A percentile compares a stretch with the other conserved stretches of the same genome.
Conservation (phyloP, 768 basidiomycete genomes). For the Mycena haematopus region DNA sequence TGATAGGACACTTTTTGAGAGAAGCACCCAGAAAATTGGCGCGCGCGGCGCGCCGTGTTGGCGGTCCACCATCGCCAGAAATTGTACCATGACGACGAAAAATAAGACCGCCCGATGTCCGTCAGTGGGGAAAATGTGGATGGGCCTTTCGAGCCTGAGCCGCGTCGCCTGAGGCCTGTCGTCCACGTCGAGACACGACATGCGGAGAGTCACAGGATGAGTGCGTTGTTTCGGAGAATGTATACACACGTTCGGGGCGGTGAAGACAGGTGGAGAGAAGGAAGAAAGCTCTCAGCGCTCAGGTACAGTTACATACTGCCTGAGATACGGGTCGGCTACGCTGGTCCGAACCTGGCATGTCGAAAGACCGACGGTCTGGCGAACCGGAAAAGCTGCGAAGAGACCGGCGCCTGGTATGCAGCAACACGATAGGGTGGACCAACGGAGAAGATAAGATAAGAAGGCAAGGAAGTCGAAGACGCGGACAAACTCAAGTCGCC, state of each 20-base stretch:
- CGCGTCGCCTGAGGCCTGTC: not conserved
- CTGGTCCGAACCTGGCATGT: not conserved
- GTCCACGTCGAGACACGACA: not conserved
- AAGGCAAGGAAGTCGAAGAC: not conserved
- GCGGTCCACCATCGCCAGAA: not conserved
- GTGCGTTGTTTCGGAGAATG: too few species aligned
- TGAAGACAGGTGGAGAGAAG: not conserved
- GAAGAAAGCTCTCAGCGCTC: not conserved
- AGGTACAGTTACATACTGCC: not conserved
- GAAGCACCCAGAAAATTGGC: constrained; percentile 11
- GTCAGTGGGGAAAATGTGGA: not conserved
- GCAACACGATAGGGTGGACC: not conserved
- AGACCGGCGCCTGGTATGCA: not conserved
- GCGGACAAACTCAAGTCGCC: not conserved
- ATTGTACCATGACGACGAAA: not conserved
- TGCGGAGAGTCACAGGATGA: not conserved
- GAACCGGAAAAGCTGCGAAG: constrained; percentile 4
- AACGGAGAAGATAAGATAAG: not conserved
- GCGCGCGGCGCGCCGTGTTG: not conserved
- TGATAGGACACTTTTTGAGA: constrained; percentile 6
- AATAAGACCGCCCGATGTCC: not conserved
- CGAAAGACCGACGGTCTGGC: constrained; percentile 12
- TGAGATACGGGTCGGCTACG: constrained; percentile 2
- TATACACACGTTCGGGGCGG: not conserved
- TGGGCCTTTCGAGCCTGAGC: not conserved